Percentiles rank a stretch among this genome's conserved stretches.
Evolutionary conservation across 2,329 filamentous ascomycete genomes (phyloP).

Genomic region (Exophiala viscosa): DNA sequence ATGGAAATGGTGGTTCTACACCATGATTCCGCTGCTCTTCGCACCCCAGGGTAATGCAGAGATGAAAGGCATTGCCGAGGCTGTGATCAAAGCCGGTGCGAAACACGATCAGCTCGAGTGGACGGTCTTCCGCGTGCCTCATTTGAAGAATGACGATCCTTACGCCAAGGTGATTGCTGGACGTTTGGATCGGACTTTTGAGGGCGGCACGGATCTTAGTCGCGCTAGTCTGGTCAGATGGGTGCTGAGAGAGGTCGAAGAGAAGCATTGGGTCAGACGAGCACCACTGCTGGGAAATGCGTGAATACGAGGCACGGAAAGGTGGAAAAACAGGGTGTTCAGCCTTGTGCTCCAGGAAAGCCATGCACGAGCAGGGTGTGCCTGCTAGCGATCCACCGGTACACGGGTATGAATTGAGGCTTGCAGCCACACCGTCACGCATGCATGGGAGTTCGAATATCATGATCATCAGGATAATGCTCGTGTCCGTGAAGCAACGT

Average conservation of each 20-base stretch:
- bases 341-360: no score
- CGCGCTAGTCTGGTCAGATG: constrained; percentile 16
- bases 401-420: no score
- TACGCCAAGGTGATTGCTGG: constrained; percentile 10
- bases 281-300: constrained; percentile 16
- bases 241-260: constrained; percentile 19
- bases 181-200: neutral
- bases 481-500: no score
- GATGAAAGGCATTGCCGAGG: constrained; percentile 18
- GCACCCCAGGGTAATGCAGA: constrained; percentile 18
- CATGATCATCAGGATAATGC: no score
- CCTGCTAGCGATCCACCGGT: no score
- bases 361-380: no score
- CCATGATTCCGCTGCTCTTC: constrained; percentile 8
- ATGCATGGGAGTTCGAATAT: no score
- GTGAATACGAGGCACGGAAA: neutral
- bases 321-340: neutral
- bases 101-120: constrained; percentile 7
- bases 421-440: no score
- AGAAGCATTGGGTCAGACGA: constrained; percentile 10
- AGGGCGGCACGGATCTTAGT: constrained; percentile 6
- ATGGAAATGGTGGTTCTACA: constrained; percentile 18
- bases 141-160: constrained; percentile 10
- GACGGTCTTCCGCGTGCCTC: constrained; percentile 19
- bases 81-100: constrained; percentile 5